Evolutionary conservation across 2,329 filamentous ascomycete genomes (phyloP).

Genomic region (Cercospora sp.): DNA sequence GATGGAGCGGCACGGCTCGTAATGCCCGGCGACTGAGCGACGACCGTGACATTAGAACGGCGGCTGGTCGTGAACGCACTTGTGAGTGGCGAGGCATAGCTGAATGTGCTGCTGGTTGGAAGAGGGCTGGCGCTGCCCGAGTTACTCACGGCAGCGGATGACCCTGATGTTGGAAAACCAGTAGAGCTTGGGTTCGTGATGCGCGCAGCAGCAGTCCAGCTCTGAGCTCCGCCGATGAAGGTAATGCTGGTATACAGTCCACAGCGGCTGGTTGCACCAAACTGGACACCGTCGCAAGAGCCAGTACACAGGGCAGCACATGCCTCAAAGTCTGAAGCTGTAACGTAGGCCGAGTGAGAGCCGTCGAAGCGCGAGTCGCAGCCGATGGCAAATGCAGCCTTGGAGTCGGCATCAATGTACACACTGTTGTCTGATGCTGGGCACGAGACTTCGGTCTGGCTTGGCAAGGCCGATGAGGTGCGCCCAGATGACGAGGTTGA

Average conservation of each 20-base stretch:
- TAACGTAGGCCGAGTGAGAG: constrained; percentile 23
- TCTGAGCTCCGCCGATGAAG: constrained; percentile 21
- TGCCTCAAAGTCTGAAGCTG: constrained; percentile 24
- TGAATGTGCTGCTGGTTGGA: neutral
- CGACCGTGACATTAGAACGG: constrained; percentile 5
- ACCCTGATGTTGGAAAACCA: constrained; percentile 8
- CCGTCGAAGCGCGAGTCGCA: constrained; percentile 28
- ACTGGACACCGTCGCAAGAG: constrained; percentile 28
- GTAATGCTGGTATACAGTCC: constrained; percentile 28
- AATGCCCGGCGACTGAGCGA: constrained; percentile 1
- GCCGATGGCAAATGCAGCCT: constrained; percentile 23
- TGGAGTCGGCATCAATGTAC: constrained; percentile 20
- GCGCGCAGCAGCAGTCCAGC: constrained; percentile 27
- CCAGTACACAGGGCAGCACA: constrained; percentile 28
- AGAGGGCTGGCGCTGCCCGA: neutral
- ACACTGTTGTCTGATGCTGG: constrained; percentile 22
- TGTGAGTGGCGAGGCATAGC: constrained; percentile 4
- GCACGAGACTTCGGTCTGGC: constrained; percentile 20
- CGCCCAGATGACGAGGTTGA: neutral
- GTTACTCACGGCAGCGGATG: neutral
- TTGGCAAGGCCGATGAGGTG: constrained; percentile 9
- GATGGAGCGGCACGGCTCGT: neutral
- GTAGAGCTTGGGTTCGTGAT: constrained; percentile 18
- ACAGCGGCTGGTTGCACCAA: constrained; percentile 27
- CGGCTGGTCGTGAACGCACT: constrained; percentile 1